phyloP scores from a whole-genome alignment of 257 asterid genomes.

The Mitragyna speciosa region DNA sequence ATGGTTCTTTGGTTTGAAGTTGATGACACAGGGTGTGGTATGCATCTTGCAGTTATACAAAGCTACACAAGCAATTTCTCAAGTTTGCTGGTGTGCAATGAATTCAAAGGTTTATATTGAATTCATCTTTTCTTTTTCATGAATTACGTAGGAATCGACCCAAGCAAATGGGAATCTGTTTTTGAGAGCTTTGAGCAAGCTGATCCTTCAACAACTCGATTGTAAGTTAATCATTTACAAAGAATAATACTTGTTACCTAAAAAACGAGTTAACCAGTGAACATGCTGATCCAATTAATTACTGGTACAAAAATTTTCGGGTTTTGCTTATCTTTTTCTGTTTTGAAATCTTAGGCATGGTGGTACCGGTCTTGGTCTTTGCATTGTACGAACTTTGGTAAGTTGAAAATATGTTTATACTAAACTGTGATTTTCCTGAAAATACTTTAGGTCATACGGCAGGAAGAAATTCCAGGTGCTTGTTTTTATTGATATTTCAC shows the following conservation, averaged over 20 bases:
- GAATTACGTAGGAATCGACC: slow-evolving; percentile 65
- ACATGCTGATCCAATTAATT: neutral
- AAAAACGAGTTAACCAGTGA: neutral
- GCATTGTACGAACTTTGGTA: slow-evolving; percentile 93
- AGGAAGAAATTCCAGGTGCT: neutral
- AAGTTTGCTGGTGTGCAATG: neutral
- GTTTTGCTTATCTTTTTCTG: neutral
- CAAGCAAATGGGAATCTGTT: slow-evolving; percentile 93
- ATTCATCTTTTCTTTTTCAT: slow-evolving; percentile 15
- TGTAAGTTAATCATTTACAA: slow-evolving; percentile 42
- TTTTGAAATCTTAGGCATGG: slow-evolving; percentile 66
- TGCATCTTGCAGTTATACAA: slow-evolving; percentile 23
- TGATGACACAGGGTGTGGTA: slow-evolving; percentile 94
- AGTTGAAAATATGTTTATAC: slow-evolving; percentile 26
- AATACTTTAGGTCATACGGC: neutral
- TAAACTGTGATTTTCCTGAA: neutral
- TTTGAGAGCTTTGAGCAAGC: slow-evolving; percentile 98
- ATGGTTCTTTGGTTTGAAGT: slow-evolving; percentile 81
- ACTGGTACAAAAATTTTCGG: neutral
- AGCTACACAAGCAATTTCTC: neutral
- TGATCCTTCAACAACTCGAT: slow-evolving; percentile 91
- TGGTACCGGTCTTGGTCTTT: slow-evolving; percentile 94
- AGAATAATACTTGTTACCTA: neutral
- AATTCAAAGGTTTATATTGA: slow-evolving; percentile 6
- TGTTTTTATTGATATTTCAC: neutral